Base-by-base conservation (phyloP, 768 basidiomycete genomes). In the Gloeostereum incarnatum region DNA sequence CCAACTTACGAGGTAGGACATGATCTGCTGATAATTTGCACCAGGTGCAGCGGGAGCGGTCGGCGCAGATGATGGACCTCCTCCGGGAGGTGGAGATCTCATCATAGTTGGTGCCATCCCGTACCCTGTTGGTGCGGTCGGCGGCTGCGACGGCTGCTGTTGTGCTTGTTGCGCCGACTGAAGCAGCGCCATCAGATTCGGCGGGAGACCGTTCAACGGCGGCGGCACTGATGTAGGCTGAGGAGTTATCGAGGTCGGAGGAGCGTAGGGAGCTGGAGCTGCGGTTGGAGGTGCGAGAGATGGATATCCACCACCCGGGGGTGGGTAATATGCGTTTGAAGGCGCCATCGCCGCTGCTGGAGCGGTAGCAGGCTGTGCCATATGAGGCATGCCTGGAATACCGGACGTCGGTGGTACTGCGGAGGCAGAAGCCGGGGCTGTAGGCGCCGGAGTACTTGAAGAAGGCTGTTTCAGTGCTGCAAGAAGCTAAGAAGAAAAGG, bases 391-490 rank as follows among this genome's bases (percentile, higher is more conserved):
- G 19, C 49, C 40, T 4, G 56, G 45, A 8, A 52, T 47, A 8
- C 46, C 46, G 13, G 51, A 44, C 2, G 57, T 49, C 11, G 58
- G 52, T 16, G 62, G 61, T 56, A 73, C 63, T 25, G 55, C 31
- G 4, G 64, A 19, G 58, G 58, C 50, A 5, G 41, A 40, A 14
- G 55, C 39, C 31, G 50, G 51, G 2, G 41, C 36, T 2, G 45
- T 22, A 3, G 56, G 47, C 8, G 67, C 55, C 18, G 68, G 54
- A 27, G 66, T 48, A 4, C 62, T 52, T 4, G 62, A 54, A 42
- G 69, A 67, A 7, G 82, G 79, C 42, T 83, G 81, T 50, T 90
- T 88, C 32, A 89, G 60, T 9, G 87, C 87, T 4, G 85, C 87
- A 18, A 90, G 61, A 13, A 89, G 62, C 70, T 77, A 3, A 27